phyloP scores from a whole-genome alignment of 257 asterid species.

The Dorcoceras hygrometricum region DNA sequence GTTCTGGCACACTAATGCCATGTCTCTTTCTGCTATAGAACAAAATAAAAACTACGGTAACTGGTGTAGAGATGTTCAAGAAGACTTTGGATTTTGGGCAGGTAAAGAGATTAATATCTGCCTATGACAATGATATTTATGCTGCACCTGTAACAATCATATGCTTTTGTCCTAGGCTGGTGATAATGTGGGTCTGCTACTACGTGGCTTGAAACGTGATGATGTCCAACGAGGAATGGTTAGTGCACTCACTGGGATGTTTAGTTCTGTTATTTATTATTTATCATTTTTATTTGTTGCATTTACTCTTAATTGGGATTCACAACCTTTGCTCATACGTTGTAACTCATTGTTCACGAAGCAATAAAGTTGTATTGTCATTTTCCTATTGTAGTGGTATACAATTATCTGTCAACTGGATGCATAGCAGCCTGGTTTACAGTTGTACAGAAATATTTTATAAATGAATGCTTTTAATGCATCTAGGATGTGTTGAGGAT shows the following conservation, averaged over 20 bases:
- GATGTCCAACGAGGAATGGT: constrained; percentile 93
- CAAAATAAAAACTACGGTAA: constrained; percentile 73
- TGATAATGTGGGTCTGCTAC: constrained; percentile 94
- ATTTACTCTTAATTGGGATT: constrained; percentile 8
- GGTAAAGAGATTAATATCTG: constrained; percentile 36
- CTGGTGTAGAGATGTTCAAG: constrained; percentile 99
- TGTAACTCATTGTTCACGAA: background rate
- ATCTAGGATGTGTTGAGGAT: constrained; percentile 6
- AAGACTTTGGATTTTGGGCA: constrained; percentile 90
- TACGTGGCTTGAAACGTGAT: constrained; percentile 95
- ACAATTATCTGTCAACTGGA: background rate
- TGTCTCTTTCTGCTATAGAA: constrained; percentile 44
- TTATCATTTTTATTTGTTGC: too few species aligned
- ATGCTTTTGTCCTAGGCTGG: constrained; percentile 67
- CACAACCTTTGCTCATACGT: constrained; percentile 9
- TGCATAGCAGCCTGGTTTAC: background rate
- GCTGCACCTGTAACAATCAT: constrained; percentile 11
- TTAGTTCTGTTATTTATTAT: constrained; percentile 3
- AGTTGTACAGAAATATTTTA: background rate
- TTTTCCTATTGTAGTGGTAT: background rate
- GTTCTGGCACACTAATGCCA: constrained; percentile 4
- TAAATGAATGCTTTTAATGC: constrained; percentile 3
- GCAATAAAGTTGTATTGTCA: background rate
- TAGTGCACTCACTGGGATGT: constrained; percentile 29
- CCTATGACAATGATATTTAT: background rate